These are phyloP conservation scores for Paraphaeosphaeria sporulosa DNA, from an alignment of 2,329 filamentous ascomycete species.

Conservation along the genomic window DNA sequence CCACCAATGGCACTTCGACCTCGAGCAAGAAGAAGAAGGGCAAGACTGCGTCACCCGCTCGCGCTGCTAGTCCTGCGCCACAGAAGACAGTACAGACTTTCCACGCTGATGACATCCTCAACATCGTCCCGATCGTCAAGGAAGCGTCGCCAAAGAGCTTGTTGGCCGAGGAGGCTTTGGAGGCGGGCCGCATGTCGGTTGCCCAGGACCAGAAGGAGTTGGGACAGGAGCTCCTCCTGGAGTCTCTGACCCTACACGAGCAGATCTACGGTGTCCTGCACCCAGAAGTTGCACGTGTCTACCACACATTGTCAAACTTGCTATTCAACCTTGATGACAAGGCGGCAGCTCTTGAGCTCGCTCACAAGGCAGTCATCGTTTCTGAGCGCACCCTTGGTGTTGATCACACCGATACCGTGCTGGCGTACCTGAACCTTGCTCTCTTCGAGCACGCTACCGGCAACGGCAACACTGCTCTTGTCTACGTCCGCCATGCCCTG, in stretches of 20 bases:
- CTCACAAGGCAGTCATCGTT: constrained; percentile 95
- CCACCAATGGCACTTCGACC: constrained; percentile 49
- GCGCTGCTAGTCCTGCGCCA: constrained; percentile 51
- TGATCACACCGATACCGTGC: constrained; percentile 90
- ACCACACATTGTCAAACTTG: constrained; percentile 92
- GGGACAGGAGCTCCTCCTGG: constrained; percentile 92
- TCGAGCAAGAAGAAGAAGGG: constrained; percentile 64
- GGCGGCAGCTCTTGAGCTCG: constrained; percentile 91
- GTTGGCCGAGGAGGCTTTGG: constrained; percentile 92
- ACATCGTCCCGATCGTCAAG: constrained; percentile 93
- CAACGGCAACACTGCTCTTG: constrained; percentile 86
- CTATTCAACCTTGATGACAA: constrained; percentile 99
- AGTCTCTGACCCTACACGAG: constrained; percentile 94
- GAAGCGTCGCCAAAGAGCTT: constrained; percentile 90
- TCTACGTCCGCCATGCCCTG: constrained; percentile 90
- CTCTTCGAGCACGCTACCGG: constrained; percentile 92
- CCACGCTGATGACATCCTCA: constrained; percentile 83
- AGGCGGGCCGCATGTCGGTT: constrained; percentile 95
- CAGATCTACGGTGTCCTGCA: constrained; percentile 98
- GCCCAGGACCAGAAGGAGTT: constrained; percentile 94
- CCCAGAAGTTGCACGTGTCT: constrained; percentile 92
- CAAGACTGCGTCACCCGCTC: constrained; percentile 60
- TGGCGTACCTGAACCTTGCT: constrained; percentile 95
- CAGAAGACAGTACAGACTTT: constrained; percentile 70
- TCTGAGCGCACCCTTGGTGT: constrained; percentile 93